These are phyloP conservation scores for Paramecium pentaurelia DNA, from an alignment of 73 alveolate genomes.

Conservation along the genomic window DNA sequence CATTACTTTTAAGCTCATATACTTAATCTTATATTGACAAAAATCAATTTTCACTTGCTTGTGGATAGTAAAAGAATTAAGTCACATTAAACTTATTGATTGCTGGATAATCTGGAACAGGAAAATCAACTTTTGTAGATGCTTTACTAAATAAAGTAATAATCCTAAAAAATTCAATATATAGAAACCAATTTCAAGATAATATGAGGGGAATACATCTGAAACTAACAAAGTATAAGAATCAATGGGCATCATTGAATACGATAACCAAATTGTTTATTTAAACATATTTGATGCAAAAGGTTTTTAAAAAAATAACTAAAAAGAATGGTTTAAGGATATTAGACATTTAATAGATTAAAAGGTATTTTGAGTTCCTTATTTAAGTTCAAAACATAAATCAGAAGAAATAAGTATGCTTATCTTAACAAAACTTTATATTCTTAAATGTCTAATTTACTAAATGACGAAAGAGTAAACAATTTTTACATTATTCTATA, in stretches of 20 bases:
- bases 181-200: neutral
- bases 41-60: neutral
- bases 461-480: neutral
- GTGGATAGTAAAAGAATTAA: neutral
- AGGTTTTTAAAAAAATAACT: neutral
- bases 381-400: neutral
- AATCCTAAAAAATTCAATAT: neutral
- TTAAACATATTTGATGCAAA: neutral
- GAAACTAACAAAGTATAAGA: neutral
- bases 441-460: neutral
- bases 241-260: neutral
- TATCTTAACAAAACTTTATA: neutral
- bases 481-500: neutral
- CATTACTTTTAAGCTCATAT: neutral
- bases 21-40: neutral
- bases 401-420: neutral
- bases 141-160: constrained; percentile 36
- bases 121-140: constrained; percentile 50
- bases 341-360: neutral
- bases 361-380: neutral
- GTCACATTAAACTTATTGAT: constrained; percentile 26
- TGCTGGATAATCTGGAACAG: constrained; percentile 47
- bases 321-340: neutral
- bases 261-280: neutral
- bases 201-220: neutral